A percentile compares a stretch with the other conserved stretches of the same genome.
Evolutionary conservation across 306 rosid genomes (phyloP).

Genomic region (Sindora glabra): DNA sequence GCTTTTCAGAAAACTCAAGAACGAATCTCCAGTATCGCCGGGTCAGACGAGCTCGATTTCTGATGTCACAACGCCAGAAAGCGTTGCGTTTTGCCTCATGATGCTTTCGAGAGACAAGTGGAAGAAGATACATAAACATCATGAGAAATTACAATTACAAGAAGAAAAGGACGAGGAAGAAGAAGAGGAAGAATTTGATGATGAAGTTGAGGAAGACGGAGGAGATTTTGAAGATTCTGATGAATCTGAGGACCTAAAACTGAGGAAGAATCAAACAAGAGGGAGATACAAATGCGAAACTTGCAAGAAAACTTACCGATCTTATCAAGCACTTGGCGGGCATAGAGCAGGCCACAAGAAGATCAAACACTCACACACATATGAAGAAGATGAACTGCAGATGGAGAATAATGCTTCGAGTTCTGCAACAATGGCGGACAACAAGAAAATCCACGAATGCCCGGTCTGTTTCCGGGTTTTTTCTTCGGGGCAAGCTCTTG

Average conservation of each 20-base stretch:
- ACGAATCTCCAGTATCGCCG: constrained; percentile 46
- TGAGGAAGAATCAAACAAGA: constrained; percentile 3
- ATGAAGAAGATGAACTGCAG: not conserved
- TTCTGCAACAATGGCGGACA: not conserved
- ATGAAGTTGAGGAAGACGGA: constrained; percentile 12
- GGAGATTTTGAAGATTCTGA: constrained; percentile 30
- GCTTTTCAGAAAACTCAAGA: constrained; percentile 8
- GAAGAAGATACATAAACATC: no score
- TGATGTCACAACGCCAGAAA: constrained; percentile 64
- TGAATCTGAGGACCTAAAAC: constrained; percentile 35
- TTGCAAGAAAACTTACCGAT: constrained; percentile 42
- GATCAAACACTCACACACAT: constrained; percentile 4
- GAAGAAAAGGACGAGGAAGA: not conserved
- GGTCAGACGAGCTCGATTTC: constrained; percentile 74
- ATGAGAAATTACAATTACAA: not conserved
- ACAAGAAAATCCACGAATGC: constrained; percentile 42
- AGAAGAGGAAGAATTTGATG: not conserved
- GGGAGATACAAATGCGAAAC: constrained; percentile 57
- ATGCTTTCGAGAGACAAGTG: constrained; percentile 77
- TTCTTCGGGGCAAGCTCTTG: constrained; percentile 61
- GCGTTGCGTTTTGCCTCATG: constrained; percentile 77
- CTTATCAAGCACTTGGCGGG: constrained; percentile 59
- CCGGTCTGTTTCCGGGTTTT: constrained; percentile 56
- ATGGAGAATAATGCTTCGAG: constrained; percentile 20
- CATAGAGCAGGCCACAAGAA: constrained; percentile 65